Base-by-base conservation (phyloP, 768 basidiomycete species). In the Tubosaeta brunneosetosa region DNA sequence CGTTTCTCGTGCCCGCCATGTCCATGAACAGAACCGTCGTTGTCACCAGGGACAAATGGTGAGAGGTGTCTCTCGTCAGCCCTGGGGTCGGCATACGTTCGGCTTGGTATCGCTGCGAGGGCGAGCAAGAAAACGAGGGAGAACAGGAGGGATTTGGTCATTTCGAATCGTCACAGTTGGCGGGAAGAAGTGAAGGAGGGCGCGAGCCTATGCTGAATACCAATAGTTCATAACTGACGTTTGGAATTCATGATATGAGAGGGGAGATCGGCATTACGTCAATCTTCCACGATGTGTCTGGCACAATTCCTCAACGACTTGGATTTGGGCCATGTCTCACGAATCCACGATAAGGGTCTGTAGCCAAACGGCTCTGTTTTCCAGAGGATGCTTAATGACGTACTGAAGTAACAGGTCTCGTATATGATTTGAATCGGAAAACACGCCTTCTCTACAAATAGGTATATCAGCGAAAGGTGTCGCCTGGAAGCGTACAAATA, bases 211-310 rank as follows among this genome's bases (percentile, higher is more conserved):
- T 38, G 38, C 32, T 49, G 56, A 48, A 51, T 3, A 42, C 59
- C 50, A 47, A 42, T 22, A 16, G 3, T 26, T 42, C 25, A 22
- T 37, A 32, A 25, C 37, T 4, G 9, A 33, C 34, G 12, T 17
- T 44, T 60, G 61, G 61, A 63, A 61, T 63, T 47, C 61, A 50
- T 10, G 11, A 13, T 43, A 31, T 17, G 3, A 19, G 11, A 22
- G 32, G 31, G n/a, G 16, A 14, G 22, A 26, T 37, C 46, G 26
- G 26, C 16, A 31, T 32, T 13, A 13, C 27, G 25, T 29, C 12
- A 31, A 27, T 17, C n/a, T 40, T 22, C 17, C n/a, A 11, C 17
- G 38, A 22, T 19, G 13, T 13, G 22, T 22, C 22, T 22, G 22
- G 22, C 22, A 22, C 22, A 14, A 37, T 7, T 27, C 26, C 14